Evolutionary conservation across 495 filamentous ascomycete species (phyloP).

Genomic region (Penicillium macrosclerotiorum): DNA sequence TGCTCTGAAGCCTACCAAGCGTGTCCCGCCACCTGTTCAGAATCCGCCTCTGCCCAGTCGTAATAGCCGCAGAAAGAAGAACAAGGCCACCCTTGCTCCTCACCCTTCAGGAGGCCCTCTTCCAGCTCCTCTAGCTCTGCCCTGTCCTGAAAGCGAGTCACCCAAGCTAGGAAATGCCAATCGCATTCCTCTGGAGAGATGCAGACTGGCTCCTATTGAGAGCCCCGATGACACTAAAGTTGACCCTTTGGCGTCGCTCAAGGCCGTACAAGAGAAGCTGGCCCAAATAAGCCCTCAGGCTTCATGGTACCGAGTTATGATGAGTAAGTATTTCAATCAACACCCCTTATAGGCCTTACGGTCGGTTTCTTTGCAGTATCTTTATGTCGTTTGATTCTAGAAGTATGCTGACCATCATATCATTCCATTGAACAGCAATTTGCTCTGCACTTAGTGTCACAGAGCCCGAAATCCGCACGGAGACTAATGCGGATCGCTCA

Average conservation of each 20-base stretch:
- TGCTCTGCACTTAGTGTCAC: conserved; percentile 24
- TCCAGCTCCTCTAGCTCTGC: too few species aligned
- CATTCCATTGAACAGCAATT: conserved; percentile 16
- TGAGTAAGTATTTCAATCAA: conserved; percentile 9
- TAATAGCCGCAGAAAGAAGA: too few species aligned
- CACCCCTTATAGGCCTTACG: neutral
- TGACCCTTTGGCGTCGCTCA: conserved; percentile 12
- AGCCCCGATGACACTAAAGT: conserved; percentile 1
- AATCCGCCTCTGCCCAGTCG: too few species aligned
- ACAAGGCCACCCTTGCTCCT: too few species aligned
- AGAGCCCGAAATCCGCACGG: conserved; percentile 16
- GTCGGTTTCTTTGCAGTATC: neutral
- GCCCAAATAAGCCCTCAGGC: neutral
- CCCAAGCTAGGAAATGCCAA: conserved; percentile 20
- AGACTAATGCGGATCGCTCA: neutral
- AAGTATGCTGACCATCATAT: neutral
- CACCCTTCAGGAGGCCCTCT: too few species aligned
- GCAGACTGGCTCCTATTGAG: conserved; percentile 16
- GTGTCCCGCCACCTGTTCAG: too few species aligned
- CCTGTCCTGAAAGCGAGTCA: too few species aligned
- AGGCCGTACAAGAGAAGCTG: neutral
- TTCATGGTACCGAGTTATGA: conserved; percentile 4
- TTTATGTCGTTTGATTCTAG: too few species aligned
- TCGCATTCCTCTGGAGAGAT: conserved; percentile 18
- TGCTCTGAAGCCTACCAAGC: neutral